These are phyloP conservation scores for Wallemia hederae DNA, from an alignment of 1,284 basidiomycete genomes.

Conservation along the genomic window DNA sequence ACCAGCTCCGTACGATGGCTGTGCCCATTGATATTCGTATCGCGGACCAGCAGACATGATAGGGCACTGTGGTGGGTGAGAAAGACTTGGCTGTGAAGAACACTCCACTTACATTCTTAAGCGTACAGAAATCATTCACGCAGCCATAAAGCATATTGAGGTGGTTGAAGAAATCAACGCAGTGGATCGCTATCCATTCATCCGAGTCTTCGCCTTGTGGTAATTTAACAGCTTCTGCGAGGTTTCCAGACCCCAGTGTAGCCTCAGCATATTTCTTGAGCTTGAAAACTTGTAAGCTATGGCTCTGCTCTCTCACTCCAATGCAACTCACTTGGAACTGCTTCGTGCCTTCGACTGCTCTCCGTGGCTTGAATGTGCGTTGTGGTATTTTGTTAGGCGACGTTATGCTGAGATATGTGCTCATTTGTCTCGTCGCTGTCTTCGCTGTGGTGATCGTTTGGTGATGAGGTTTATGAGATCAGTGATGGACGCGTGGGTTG, in stretches of 20 bases:
- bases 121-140: constrained; percentile 84
- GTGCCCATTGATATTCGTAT: constrained; percentile 93
- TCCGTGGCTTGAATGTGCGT: background rate
- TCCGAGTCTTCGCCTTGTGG: constrained; percentile 83
- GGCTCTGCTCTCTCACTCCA: too few relatives aligned
- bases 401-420: background rate
- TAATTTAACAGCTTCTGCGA: constrained; percentile 59
- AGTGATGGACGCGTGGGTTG: background rate
- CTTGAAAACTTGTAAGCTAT: too few relatives aligned
- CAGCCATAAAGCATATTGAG: constrained; percentile 89
- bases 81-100: background rate
- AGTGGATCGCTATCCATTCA: constrained; percentile 89
- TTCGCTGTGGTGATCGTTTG: too few relatives aligned
- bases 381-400: background rate
- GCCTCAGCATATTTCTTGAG: constrained; percentile 90
- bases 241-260: constrained; percentile 75
- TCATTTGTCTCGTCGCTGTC: background rate
- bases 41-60: constrained; percentile 96
- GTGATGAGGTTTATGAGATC: too few relatives aligned
- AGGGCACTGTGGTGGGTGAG: constrained; percentile 35
- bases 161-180: constrained; percentile 88
- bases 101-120: constrained; percentile 34
- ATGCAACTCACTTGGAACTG: background rate
- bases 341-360: constrained; percentile 4
- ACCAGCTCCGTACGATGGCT: constrained; percentile 28